Conservation (phyloP, 2,329 filamentous ascomycete species). For the Clonostachys chloroleuca region DNA sequence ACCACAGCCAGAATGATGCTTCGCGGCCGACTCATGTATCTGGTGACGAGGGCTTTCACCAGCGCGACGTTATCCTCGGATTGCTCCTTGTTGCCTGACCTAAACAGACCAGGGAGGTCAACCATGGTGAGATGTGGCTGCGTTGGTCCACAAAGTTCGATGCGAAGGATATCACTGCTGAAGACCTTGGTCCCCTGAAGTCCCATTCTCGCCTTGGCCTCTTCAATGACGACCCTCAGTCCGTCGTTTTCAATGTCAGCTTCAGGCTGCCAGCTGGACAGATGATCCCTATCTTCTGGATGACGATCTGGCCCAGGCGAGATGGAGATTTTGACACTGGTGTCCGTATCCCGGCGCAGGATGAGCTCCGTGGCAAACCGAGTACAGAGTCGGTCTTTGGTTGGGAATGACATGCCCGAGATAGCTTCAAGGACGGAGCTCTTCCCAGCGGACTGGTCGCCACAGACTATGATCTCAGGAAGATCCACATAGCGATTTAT, state of each 20-base stretch:
- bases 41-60: constrained; percentile 30
- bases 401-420: constrained; percentile 55
- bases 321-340: constrained; percentile 25
- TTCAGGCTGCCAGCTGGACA: not conserved
- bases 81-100: constrained; percentile 38
- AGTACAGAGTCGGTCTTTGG: constrained; percentile 55
- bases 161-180: constrained; percentile 37
- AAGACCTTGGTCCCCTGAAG: constrained; percentile 31
- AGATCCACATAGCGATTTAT: constrained; percentile 31
- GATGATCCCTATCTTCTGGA: constrained; percentile 12
- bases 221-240: constrained; percentile 28
- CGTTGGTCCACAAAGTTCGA: constrained; percentile 41
- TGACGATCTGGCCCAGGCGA: constrained; percentile 19
- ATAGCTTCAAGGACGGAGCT: constrained; percentile 63
- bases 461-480: constrained; percentile 44
- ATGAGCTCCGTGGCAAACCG: constrained; percentile 60
- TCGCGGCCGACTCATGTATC: constrained; percentile 52
- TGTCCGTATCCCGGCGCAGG: constrained; percentile 34
- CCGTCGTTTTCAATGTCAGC: constrained; percentile 6
- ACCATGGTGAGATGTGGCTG: constrained; percentile 52
- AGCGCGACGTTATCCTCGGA: constrained; percentile 24
- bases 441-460: constrained; percentile 45
- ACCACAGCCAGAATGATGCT: constrained; percentile 59
- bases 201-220: constrained; percentile 43
- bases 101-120: constrained; percentile 53